These are phyloP conservation scores for Dictyostelium citrinum DNA, from an alignment of 78 protist genomes.

Conservation along the genomic window DNA sequence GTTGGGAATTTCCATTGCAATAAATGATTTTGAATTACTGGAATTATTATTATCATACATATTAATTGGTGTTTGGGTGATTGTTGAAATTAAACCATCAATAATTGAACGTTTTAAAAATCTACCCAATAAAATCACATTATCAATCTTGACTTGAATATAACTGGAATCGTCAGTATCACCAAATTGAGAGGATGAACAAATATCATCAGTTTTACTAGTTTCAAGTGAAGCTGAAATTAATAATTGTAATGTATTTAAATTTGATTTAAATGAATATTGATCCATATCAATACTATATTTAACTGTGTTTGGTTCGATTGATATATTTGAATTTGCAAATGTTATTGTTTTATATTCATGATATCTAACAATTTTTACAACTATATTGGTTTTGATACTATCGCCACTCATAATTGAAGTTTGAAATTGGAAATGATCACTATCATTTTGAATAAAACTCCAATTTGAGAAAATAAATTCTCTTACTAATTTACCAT, in stretches of 20 bases:
- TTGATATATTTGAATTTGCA: background rate
- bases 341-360: background rate
- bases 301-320: slow-evolving; percentile 1
- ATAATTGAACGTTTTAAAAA: slow-evolving; percentile 6
- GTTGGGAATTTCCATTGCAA: background rate
- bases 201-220: background rate
- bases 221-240: background rate
- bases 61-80: background rate
- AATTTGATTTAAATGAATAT: background rate
- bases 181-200: slow-evolving; percentile 11
- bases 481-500: background rate
- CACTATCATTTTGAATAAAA: background rate
- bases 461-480: background rate
- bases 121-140: background rate
- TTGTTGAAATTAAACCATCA: slow-evolving; percentile 8
- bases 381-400: background rate
- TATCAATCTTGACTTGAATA: background rate
- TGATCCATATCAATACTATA: background rate
- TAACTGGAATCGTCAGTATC: background rate
- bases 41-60: background rate
- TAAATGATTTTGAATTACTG: background rate
- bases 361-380: background rate
- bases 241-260: background rate
- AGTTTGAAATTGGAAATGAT: background rate
- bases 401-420: background rate